Base-by-base conservation (phyloP, 2,329 filamentous ascomycete species). In the Dothideomycetes sp. region DNA sequence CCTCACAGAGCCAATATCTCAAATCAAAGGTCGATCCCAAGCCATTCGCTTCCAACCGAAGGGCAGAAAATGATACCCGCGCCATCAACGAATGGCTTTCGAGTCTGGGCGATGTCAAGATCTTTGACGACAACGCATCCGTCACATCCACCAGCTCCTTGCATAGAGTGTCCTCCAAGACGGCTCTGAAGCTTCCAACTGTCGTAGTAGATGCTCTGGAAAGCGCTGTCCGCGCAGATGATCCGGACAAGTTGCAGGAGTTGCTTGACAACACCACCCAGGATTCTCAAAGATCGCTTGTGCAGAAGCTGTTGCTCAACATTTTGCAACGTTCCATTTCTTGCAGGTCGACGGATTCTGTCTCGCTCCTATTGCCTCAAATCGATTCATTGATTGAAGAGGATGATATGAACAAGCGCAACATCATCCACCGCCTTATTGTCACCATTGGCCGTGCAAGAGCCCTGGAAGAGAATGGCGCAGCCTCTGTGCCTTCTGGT, bases 81-180 rank as follows among this genome's bases (percentile, higher is more conserved):
- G 69, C 63, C 8, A 84, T 96, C 57, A 96, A 96, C 61, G 83
- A 87, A 48, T 95, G 89, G 87, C 72, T 98, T 14, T 88, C 86
- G 0, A 73, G 79, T 2, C 67, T 96, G 14, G 81, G 79, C 12
- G 86, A 94, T 37, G 74, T 79, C 24, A 84, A 88, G 55, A 73
- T 73, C n/a, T 60, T 75, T 10, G 83, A 91, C 51, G 86, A 94
- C 57, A 69, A 75, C 35, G 78, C 68, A 37, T 91, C 86, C 1
- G 73, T 78, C 1, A 77, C 73, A 47, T 82, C 79, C 3, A 70
- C 69, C 12, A 66, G 77, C 29, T 91, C 87, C 0, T 64, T 94
- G 15, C 83, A 84, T 42, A 77, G 83, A 43, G 81, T 81, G 3
- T 79, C 84, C 3, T 81, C 83, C 8, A 82, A 84, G 47, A 79